phyloP scores from a whole-genome alignment of 192 early-diverging fungal species.

The Backusella tuberculispora region DNA sequence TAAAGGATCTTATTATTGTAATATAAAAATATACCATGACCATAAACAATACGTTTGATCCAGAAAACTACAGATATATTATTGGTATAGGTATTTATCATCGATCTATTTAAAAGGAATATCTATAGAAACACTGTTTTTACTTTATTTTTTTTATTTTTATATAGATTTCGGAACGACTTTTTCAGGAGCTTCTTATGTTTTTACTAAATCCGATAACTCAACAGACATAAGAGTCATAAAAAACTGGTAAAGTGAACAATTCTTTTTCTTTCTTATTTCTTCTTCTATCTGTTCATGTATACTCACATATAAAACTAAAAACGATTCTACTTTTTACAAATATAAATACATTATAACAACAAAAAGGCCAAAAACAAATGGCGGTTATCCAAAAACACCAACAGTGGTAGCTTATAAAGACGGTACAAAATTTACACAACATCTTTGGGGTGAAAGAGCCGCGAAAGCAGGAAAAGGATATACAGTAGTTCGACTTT shows the following conservation, averaged over 20 bases:
- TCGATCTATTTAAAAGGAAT: neutral
- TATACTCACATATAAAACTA: no score
- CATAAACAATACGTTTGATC: constrained; percentile 20
- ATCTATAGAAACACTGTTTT: neutral
- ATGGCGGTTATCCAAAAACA: constrained; percentile 26
- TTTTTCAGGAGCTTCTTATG: constrained; percentile 50
- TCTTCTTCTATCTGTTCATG: no score
- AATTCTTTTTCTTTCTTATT: no score
- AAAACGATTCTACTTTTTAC: no score
- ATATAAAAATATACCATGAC: neutral
- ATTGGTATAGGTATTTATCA: constrained; percentile 38
- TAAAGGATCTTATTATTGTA: neutral
- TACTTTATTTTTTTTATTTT: neutral
- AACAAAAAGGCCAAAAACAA: neutral
- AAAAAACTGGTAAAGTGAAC: constrained; percentile 43
- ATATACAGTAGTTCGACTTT: constrained; percentile 43
- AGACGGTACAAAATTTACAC: constrained; percentile 36
- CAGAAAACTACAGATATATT: constrained; percentile 28
- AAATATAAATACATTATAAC: neutral
- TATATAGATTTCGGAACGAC: constrained; percentile 42
- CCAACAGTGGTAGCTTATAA: constrained; percentile 46
- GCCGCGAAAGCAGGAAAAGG: constrained; percentile 44
- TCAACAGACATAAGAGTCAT: constrained; percentile 42
- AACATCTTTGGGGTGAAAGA: constrained; percentile 47
- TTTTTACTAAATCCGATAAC: constrained; percentile 36